Conservation (phyloP, 768 basidiomycete genomes). For the Leccinum incarnatum region DNA sequence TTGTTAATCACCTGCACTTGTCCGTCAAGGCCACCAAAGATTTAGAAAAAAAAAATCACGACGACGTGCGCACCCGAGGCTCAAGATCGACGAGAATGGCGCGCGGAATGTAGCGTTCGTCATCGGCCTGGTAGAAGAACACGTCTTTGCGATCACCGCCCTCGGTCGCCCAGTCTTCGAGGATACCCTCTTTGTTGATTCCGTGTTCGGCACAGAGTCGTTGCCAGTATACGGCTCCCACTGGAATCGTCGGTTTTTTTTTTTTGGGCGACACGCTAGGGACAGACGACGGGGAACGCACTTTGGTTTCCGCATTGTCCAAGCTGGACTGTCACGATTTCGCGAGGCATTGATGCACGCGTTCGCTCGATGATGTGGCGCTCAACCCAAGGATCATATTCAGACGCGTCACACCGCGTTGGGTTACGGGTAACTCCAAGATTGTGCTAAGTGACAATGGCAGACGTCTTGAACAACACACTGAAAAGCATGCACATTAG, state of each 20-base stretch:
- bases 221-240: slow-evolving; percentile 98
- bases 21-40: background rate
- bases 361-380: background rate
- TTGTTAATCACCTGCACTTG: slow-evolving; percentile 85
- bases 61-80: slow-evolving; percentile 67
- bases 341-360: slow-evolving; percentile 61
- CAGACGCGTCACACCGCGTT: slow-evolving; percentile 9
- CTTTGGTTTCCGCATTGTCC: slow-evolving; percentile 95
- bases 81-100: slow-evolving; percentile 96
- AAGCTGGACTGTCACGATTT: slow-evolving; percentile 80
- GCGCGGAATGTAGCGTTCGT: slow-evolving; percentile 97
- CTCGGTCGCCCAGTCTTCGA: slow-evolving; percentile 96
- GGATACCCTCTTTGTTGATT: slow-evolving; percentile 90
- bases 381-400: slow-evolving; percentile 1
- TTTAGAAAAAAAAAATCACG: background rate
- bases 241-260: slow-evolving; percentile 38
- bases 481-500: slow-evolving; percentile 21
- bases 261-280: background rate
- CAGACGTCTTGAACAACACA: background rate
- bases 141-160: slow-evolving; percentile 97
- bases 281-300: slow-evolving; percentile 35
- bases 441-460: background rate
- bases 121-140: slow-evolving; percentile 99
- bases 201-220: slow-evolving; percentile 98
- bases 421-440: background rate